A percentile compares a stretch with the other conserved stretches of the same genome.
Conservation (phyloP, 2,329 filamentous ascomycete species). For the Aotearoamyces nothofagi region DNA sequence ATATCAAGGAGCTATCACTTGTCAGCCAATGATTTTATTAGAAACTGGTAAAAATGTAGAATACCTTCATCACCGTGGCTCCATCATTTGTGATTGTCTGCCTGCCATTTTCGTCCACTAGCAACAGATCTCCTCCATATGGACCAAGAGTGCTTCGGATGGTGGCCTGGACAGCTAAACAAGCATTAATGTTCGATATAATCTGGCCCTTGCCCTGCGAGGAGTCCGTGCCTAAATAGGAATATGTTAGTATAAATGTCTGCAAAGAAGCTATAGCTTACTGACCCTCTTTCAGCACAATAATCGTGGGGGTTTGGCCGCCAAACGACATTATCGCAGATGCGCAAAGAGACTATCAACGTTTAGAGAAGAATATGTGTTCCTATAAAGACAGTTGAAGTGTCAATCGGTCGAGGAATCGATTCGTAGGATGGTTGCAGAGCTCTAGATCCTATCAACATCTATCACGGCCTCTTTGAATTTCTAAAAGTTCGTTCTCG, state of each 20-base stretch:
- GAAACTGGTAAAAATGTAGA: no score
- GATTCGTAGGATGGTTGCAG: no score
- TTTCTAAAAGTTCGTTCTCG: no score
- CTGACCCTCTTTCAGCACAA: slow-evolving; percentile 93
- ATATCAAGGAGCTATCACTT: slow-evolving; percentile 74
- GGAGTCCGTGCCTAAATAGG: slow-evolving; percentile 71
- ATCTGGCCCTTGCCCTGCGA: slow-evolving; percentile 96
- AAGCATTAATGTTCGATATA: slow-evolving; percentile 96
- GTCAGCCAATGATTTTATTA: no score
- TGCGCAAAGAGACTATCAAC: no score
- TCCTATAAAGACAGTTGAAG: not conserved
- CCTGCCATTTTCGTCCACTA: slow-evolving; percentile 88
- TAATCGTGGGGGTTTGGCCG: slow-evolving; percentile 93
- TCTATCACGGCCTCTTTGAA: no score
- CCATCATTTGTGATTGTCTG: slow-evolving; percentile 99
- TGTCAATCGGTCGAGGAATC: no score
- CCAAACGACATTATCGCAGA: slow-evolving; percentile 70
- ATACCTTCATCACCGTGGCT: slow-evolving; percentile 95
- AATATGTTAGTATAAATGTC: no score
- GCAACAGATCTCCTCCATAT: slow-evolving; percentile 89
- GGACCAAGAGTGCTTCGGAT: slow-evolving; percentile 93
- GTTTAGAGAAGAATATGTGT: not conserved
- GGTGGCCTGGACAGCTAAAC: slow-evolving; percentile 85
- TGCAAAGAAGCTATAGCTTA: no score
- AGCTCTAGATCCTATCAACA: no score